Percentiles rank a stretch among this genome's conserved stretches.
phyloP scores from a whole-genome alignment of 2,329 filamentous ascomycete genomes.

The Calycina marina region DNA sequence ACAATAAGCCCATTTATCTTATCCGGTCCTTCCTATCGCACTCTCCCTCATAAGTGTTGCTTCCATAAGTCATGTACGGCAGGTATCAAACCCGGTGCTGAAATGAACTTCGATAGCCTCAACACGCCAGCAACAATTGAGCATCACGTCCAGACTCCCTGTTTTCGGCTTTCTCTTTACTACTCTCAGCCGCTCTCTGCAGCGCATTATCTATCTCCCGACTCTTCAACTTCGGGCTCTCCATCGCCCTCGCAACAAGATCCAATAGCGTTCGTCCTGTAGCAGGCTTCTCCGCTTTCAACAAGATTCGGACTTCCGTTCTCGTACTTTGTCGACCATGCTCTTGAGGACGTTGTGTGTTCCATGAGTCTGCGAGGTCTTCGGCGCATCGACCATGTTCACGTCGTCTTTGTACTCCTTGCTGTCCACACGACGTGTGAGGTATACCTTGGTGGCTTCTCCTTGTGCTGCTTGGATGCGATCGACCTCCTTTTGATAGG shows the following conservation, averaged over 20 bases:
- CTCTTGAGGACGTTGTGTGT: slow-evolving; percentile 18
- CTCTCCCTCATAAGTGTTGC: no score
- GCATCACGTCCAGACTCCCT: not conserved
- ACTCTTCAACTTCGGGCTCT: slow-evolving; percentile 13
- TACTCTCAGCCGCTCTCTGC: slow-evolving; percentile 11
- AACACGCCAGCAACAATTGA: not conserved
- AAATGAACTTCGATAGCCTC: no score
- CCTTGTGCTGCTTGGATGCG: slow-evolving; percentile 43
- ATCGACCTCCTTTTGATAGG: slow-evolving; percentile 70
- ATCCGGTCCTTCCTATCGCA: no score
- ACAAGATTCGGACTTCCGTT: slow-evolving; percentile 7
- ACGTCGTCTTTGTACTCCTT: slow-evolving; percentile 21
- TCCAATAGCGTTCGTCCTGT: slow-evolving; percentile 12
- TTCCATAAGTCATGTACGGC: no score
- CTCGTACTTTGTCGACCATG: slow-evolving; percentile 19
- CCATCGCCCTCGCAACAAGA: slow-evolving; percentile 15
- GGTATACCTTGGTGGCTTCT: slow-evolving; percentile 40
- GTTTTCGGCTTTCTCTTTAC: slow-evolving; percentile 8
- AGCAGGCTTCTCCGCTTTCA: slow-evolving; percentile 3
- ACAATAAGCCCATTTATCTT: no score
- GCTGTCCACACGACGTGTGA: slow-evolving; percentile 34
- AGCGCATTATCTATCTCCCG: slow-evolving; percentile 10
- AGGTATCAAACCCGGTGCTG: no score
- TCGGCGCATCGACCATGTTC: slow-evolving; percentile 18
- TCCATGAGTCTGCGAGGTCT: slow-evolving; percentile 6